Base-by-base conservation (phyloP, 2,329 filamentous ascomycete species). In the Aspergillus transmontanensis region DNA sequence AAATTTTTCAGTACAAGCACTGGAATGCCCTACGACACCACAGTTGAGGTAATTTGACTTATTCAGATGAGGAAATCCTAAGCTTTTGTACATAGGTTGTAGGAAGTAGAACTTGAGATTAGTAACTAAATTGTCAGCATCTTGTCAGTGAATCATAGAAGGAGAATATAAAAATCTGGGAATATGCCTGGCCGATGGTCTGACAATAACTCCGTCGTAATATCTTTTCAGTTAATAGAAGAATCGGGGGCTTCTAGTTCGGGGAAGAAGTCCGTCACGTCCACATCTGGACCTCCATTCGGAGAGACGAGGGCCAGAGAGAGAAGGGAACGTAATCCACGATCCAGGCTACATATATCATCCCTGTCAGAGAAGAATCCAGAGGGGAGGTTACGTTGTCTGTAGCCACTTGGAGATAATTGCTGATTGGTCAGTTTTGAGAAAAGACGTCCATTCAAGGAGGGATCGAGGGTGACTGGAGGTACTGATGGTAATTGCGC, bases 1-100 rank as follows among this genome's bases (percentile, higher is more conserved):
- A 4, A 6, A 7, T 28, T 28, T 34, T 11, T 11, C 5, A 34
- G 32, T 34, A 1, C 5, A 34, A 11, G 11, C 11, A 34, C 32
- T 12, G 1, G 11, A 12, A 34, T 11, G 32, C 6, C 69, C 75
- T 1, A 63, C 60, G 2, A 81, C 76, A 10, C 77, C 78, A 36
- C 80, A 81, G 5, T 66, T 57, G 0, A 78, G 32, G 11, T 34
- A 82, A 9, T 74, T 74, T 2, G 55, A 64, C 1, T 76, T 67
- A 2, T 73, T 51, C n/a, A 81, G 66, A 0, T 66, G 66, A 1
- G 80, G 80, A 6, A 82, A 76, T 1, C 80, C 80, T 2, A 77
- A 69, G 1, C 70, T 36, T 34, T 76, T 66, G 36, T 80, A 78
- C 5, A 75, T 63, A 0, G 77, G 68, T 26, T 75, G 75, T 0